Base-by-base conservation (phyloP, 148 eudicot genomes). In the Chenopodium suecicum region DNA sequence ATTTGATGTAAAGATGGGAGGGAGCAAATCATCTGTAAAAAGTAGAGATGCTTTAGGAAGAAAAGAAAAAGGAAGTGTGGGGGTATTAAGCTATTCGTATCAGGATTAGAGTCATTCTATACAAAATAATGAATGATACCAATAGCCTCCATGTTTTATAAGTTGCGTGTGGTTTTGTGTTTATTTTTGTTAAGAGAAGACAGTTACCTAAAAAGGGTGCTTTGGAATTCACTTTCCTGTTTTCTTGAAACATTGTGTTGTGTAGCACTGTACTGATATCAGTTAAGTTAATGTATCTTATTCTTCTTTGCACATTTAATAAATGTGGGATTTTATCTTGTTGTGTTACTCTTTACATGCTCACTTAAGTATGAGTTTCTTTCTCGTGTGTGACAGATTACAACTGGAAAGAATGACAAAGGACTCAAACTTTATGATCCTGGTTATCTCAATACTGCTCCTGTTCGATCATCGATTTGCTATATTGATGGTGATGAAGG, bases 401-500 rank as follows among this genome's bases (percentile, higher is more conserved):
- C 91, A 73, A 92, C 93, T 2, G 99, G 97, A 78, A 86, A 88
- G 71, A 83, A 94, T 87, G 99, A 96, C 90, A 96, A 96, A 86
- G 99, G 99, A 80, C 86, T 96, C 77, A 96, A 96, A 84, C 86
- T 90, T 69, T 96, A 94, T 83, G 99, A 96, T 87, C 99, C 99
- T 29, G 99, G 99, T 62, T 96, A 96, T 87, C 95, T 96, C 79
- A 96, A 96, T 84, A 96, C 98, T 19, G 99, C 99, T 81, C 99
- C 99, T 27, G 98, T 96, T 60, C 86, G 94, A 47, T 96, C 99
- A 65, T 87, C 92, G n/a, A 96, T 96, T 75, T 94, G 95, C 86
- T 96, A 96, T 80, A 96, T 96, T 80, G 99, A 96, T 87, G 99
- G 99, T 60, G 99, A 94, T 89, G 99, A 91, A 83, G 99, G 32